A percentile compares a stretch with the other conserved stretches of the same genome.
Conservation (phyloP, 306 rosid species). For the Pachyrhizus erosus region DNA sequence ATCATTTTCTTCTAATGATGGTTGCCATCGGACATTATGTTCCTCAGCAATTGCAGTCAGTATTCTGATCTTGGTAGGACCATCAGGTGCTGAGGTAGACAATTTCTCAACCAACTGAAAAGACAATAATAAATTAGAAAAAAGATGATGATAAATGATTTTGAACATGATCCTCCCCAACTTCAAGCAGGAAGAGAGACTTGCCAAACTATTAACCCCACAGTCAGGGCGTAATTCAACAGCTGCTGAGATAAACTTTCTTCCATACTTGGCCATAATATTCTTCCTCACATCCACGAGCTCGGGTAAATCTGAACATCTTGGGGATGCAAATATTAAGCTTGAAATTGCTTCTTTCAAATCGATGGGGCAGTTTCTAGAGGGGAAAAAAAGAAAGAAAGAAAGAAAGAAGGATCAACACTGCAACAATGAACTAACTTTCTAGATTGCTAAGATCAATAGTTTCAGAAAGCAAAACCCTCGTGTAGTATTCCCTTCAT, state of each 20-base stretch:
- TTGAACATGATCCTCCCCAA: slow-evolving; percentile 9
- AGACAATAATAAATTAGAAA: slow-evolving; percentile 20
- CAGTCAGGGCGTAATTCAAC: slow-evolving; percentile 74
- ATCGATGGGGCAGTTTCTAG: slow-evolving; percentile 74
- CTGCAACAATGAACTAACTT: not conserved
- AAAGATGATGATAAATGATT: not conserved
- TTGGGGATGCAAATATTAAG: slow-evolving; percentile 71
- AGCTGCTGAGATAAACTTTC: slow-evolving; percentile 65
- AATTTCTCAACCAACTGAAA: slow-evolving; percentile 75
- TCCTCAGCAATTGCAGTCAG: slow-evolving; percentile 72
- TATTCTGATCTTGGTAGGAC: slow-evolving; percentile 61
- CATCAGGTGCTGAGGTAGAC: slow-evolving; percentile 74
- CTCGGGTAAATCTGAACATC: slow-evolving; percentile 75
- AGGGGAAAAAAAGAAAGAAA: not conserved
- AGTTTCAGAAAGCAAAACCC: not conserved
- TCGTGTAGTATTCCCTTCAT: not conserved
- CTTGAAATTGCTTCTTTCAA: slow-evolving; percentile 81
- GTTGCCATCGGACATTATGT: slow-evolving; percentile 70
- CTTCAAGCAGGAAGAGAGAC: slow-evolving; percentile 38
- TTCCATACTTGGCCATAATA: slow-evolving; percentile 69
- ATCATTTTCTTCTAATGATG: slow-evolving; percentile 53
- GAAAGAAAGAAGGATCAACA: not conserved
- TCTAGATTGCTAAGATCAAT: not conserved
- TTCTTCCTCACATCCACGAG: slow-evolving; percentile 64
- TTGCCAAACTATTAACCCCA: slow-evolving; percentile 79